phyloP scores from a whole-genome alignment of 1,139 yeast genomes.

The Kluyveromyces sp. region DNA sequence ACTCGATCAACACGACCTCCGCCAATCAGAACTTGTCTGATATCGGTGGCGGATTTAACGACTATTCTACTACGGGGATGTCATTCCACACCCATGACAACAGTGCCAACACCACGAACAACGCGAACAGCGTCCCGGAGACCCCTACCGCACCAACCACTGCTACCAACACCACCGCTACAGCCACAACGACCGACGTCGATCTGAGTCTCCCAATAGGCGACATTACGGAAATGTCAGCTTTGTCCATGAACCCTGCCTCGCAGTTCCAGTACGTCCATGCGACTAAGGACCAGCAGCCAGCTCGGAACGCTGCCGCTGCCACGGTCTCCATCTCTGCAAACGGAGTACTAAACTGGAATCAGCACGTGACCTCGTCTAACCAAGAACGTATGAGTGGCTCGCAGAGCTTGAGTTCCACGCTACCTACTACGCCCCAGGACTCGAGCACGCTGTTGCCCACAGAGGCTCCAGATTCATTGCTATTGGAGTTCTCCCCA shows the following conservation, averaged over 20 bases:
- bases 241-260: constrained; percentile 3
- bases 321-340: not conserved
- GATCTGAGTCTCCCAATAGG: constrained; percentile 4
- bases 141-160: constrained; percentile 1
- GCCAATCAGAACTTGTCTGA: not conserved
- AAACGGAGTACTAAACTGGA: not conserved
- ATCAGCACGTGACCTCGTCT: not conserved
- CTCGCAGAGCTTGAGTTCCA: constrained; percentile 1
- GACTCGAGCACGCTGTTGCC: constrained; percentile 1
- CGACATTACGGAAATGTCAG: constrained; percentile 9
- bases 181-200: not conserved
- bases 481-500: constrained; percentile 3
- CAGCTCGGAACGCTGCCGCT: not conserved
- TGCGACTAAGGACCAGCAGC: constrained; percentile 1
- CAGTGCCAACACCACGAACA: constrained; percentile 4
- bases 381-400: not conserved
- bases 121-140: constrained; percentile 1
- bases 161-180: constrained; percentile 5
- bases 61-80: not conserved
- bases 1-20: not conserved
- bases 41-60: not conserved
- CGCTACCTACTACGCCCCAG: constrained; percentile 3
- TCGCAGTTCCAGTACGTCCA: not conserved
- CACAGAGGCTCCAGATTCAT: not conserved
- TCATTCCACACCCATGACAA: constrained; percentile 1